Conservation (phyloP, 805 yeast species). For the Candida germanica region DNA sequence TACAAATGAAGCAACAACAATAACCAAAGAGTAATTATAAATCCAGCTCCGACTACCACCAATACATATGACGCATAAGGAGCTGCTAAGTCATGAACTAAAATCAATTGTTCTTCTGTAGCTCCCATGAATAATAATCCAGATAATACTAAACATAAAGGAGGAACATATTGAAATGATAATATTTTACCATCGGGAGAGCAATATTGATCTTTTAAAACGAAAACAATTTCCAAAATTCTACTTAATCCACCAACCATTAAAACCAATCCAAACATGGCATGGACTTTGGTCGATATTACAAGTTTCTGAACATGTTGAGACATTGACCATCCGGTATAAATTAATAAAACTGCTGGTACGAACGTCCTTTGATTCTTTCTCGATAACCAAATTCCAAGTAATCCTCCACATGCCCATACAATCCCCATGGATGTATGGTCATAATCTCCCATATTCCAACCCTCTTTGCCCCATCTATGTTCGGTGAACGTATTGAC, state of each 20-base stretch:
- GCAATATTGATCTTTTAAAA: slow-evolving; percentile 59
- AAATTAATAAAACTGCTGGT: slow-evolving; percentile 77
- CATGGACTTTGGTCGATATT: slow-evolving; percentile 84
- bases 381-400: slow-evolving; percentile 72
- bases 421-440: slow-evolving; percentile 95
- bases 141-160: slow-evolving; percentile 71
- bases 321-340: slow-evolving; percentile 94
- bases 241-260: slow-evolving; percentile 76
- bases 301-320: slow-evolving; percentile 75
- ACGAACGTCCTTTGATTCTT: slow-evolving; percentile 65
- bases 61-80: slow-evolving; percentile 84
- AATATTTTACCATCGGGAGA: slow-evolving; percentile 44
- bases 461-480: slow-evolving; percentile 83
- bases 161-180: slow-evolving; percentile 84
- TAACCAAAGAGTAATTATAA: slow-evolving; percentile 66
- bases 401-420: slow-evolving; percentile 93
- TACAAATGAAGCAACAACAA: slow-evolving; percentile 59
- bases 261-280: slow-evolving; percentile 76
- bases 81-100: slow-evolving; percentile 71
- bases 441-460: slow-evolving; percentile 93
- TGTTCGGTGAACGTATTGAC: slow-evolving; percentile 96
- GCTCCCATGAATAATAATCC: slow-evolving; percentile 92
- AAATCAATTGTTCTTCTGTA: slow-evolving; percentile 76
- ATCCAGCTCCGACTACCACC: slow-evolving; percentile 68
- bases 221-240: slow-evolving; percentile 73